Evolutionary conservation across 1,139 yeast genomes (phyloP), one percentile per base, ranked within the genome.

Genomic region (Saccharomyces pastorianus): DNA sequence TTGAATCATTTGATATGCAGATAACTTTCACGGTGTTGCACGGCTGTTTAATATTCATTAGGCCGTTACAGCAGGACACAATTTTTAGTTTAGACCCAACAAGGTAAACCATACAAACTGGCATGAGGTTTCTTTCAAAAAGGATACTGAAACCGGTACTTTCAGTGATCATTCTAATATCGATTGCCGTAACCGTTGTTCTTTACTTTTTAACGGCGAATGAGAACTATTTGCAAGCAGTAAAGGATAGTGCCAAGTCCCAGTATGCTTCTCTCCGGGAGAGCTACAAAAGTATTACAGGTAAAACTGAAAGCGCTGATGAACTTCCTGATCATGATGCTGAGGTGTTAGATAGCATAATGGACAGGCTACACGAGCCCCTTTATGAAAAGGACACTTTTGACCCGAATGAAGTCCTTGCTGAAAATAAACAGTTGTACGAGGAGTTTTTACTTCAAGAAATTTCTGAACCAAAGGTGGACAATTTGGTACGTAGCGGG

Each of bases 401-500:
- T 34, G 56, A 48, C 14, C 42, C 48, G 8, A 63, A 74, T 48
- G 65, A 71, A 42, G 67, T 77, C 3, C 64, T 78, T 27, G 58
- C 68, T 14, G 56, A 60, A 8, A 80, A 80, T 61, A 64, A 60
- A 47, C 55, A 72, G 7, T 57, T 65, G 3, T 75, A 79, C 58
- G 61, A 69, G 17, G 59, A 68, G 1, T 65, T 77, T 11, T 57
- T 79, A 58, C 46, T 47, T 4, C 51, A 51, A 11, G 56, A 61
- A 11, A 76, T 83, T 31, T 55, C 59, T 20, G 83, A 78, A 60
- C 88, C 88, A 0, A 75, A 77, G 58, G 83, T 78, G 31, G 71
- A 60, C 4, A 66, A 68, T 47, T 53, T 74, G 17, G 66, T 67
- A 7, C 59, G 68, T 20, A 59, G 66, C 4, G 65, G 64, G 8